phyloP scores from a whole-genome alignment of 495 filamentous ascomycete genomes.

The Podospora fimiseda region DNA sequence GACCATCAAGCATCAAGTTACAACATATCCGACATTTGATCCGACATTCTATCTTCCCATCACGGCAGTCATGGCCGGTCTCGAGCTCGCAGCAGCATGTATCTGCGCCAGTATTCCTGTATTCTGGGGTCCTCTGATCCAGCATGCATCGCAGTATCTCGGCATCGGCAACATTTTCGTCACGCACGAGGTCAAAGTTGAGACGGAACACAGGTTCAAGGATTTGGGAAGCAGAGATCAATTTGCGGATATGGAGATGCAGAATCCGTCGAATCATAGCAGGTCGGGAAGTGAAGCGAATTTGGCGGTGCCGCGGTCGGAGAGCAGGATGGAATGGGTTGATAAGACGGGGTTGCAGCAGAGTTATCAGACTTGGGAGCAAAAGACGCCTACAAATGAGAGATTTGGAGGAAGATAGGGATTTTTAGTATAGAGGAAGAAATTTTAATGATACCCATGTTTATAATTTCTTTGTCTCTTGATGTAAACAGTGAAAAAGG shows the following conservation, averaged over 20 bases:
- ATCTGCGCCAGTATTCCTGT: constrained; percentile 33
- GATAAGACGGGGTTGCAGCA: background rate
- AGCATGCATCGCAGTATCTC: constrained; percentile 8
- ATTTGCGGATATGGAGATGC: constrained; percentile 8
- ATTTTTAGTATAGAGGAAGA: background rate
- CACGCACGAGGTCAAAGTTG: constrained; percentile 26
- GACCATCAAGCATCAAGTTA: constrained; percentile 20
- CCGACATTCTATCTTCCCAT: constrained; percentile 29
- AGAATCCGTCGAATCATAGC: constrained; percentile 15
- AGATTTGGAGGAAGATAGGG: background rate
- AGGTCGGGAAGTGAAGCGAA: constrained; percentile 17
- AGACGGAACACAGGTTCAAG: constrained; percentile 15
- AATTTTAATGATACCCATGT: background rate
- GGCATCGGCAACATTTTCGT: constrained; percentile 29
- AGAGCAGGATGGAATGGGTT: background rate
- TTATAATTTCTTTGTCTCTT: background rate
- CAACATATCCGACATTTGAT: constrained; percentile 24
- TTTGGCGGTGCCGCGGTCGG: background rate
- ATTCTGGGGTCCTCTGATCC: constrained; percentile 25
- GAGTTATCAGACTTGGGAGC: background rate
- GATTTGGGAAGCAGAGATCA: constrained; percentile 16
- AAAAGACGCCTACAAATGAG: background rate
- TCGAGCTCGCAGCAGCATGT: constrained; percentile 24
- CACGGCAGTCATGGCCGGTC: constrained; percentile 22
- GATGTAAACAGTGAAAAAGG: background rate